Base-by-base conservation (phyloP, 2,329 filamentous ascomycete genomes). In the Ophiostoma novo-ulmi region DNA sequence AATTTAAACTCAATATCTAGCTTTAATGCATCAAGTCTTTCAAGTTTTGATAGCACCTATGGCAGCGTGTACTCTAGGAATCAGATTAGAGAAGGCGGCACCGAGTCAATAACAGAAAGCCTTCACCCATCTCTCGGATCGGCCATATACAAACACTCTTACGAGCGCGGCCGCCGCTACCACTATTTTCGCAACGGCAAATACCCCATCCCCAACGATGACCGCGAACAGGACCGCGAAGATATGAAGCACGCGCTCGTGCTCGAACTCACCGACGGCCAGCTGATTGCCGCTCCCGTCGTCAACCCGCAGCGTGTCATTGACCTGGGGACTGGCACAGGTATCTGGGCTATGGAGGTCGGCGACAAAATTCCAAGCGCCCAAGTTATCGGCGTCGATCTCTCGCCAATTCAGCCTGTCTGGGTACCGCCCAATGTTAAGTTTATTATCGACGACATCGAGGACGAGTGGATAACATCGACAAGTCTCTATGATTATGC, bases 371-470 rank as follows among this genome's bases (percentile, higher is more conserved):
- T 79, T 69, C 81, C 81, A n/a, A 76, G 76, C 52, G 78, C 81
- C 6, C 78, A 78, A 64, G 79, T 83, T 2, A 71, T 81, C 20
- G 81, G 81, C 64, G 80, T 79, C 36, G 81, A 84, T 69, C 73
- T 83, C 22, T 82, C 81, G 3, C 81, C 82, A 1, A 84, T 83
- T 26, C 82, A 84, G 73, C 80, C 81, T 1, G 78, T 77, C 48
- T 81, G 80, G 77, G 81, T 89, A 6, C 88, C 87, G 20, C 82
- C 84, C 13, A 89, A 89, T 75, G 81, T 87, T n/a, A 81, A 81
- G 8, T 89, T 89, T 78, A 80, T 88, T 71, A 82, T 90, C 11
- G 88, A 90, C 74, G 87, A 90, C 76, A 83, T 84, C 68, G 86
- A 89, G 73, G 81, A 85, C 66, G 81, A 85, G 10, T 90, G 88